Evolutionary conservation across 129 eudicot genomes (phyloP).

Genomic region (Lactuca saligna): DNA sequence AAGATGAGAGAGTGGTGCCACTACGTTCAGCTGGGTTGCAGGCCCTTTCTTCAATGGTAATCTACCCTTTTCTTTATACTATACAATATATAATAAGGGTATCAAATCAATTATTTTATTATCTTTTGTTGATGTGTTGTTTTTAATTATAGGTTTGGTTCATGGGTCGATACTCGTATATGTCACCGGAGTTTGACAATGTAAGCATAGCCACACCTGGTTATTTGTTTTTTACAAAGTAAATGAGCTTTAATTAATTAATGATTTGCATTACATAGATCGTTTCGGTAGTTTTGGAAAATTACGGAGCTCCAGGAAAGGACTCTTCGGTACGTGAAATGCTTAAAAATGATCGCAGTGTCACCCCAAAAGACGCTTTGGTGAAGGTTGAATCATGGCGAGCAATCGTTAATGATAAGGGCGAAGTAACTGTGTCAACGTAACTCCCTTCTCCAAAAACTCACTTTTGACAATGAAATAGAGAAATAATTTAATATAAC

Average conservation of each 20-base stretch:
- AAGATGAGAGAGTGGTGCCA: conserved; percentile 47
- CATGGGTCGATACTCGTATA: conserved; percentile 68
- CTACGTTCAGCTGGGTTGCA: conserved; percentile 68
- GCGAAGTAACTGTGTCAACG: conserved; percentile 47
- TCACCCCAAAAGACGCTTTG: conserved; percentile 36
- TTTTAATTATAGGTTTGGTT: conserved; percentile 56
- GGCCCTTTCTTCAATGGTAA: conserved; percentile 69
- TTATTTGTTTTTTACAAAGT: no score
- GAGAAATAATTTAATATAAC: background rate
- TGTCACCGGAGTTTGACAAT: conserved; percentile 61
- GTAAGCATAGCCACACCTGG: conserved; percentile 36
- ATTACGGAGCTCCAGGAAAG: conserved; percentile 40
- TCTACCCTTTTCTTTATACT: background rate
- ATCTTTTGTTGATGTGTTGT: background rate
- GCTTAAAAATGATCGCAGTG: conserved; percentile 36
- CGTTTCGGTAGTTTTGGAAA: conserved; percentile 65
- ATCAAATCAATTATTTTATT: background rate
- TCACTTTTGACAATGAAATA: background rate
- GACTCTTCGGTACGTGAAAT: conserved; percentile 35
- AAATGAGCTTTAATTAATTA: background rate
- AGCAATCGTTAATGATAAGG: conserved; percentile 58
- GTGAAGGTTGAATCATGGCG: conserved; percentile 63
- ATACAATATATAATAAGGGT: background rate
- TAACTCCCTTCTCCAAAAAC: conserved; percentile 26
- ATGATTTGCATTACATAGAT: conserved; percentile 41